Conservation (phyloP, 306 rosid genomes). For the Rosa persica region DNA sequence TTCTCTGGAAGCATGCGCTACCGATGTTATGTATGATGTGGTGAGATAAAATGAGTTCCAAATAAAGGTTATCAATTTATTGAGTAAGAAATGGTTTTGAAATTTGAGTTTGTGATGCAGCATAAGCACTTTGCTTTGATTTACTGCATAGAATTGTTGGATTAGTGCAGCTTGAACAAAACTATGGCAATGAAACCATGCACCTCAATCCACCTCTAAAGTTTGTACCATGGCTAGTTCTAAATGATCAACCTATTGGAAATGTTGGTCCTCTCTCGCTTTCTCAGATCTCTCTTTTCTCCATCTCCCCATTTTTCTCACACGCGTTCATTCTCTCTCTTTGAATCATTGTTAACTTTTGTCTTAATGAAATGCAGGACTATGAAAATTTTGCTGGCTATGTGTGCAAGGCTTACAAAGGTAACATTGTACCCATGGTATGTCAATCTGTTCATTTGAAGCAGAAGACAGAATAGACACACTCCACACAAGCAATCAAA, state of each 20-base stretch:
- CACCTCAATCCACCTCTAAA: slow-evolving; percentile 59
- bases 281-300: too few relatives aligned
- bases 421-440: slow-evolving; percentile 44
- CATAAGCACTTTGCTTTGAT: slow-evolving; percentile 46
- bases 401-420: slow-evolving; percentile 61
- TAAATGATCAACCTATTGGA: slow-evolving; percentile 62
- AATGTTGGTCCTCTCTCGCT: slow-evolving; percentile 45
- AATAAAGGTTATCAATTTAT: neutral
- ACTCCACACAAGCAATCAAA: neutral
- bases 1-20: slow-evolving; percentile 52
- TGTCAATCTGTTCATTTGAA: slow-evolving; percentile 41
- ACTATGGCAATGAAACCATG: slow-evolving; percentile 58
- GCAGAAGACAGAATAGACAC: neutral
- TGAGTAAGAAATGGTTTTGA: neutral
- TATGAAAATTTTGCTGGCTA: slow-evolving; percentile 47
- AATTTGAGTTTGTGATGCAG: slow-evolving; percentile 35
- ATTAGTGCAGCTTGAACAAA: slow-evolving; percentile 50
- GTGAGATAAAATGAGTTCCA: slow-evolving; percentile 25
- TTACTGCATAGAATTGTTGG: slow-evolving; percentile 48
- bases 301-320: too few relatives aligned
- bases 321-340: neutral
- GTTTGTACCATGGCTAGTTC: slow-evolving; percentile 89
- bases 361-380: slow-evolving; percentile 41
- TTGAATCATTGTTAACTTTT: neutral
- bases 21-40: slow-evolving; percentile 39